Conservation (phyloP, 2,329 filamentous ascomycete genomes). For the Colletotrichum sp. region DNA sequence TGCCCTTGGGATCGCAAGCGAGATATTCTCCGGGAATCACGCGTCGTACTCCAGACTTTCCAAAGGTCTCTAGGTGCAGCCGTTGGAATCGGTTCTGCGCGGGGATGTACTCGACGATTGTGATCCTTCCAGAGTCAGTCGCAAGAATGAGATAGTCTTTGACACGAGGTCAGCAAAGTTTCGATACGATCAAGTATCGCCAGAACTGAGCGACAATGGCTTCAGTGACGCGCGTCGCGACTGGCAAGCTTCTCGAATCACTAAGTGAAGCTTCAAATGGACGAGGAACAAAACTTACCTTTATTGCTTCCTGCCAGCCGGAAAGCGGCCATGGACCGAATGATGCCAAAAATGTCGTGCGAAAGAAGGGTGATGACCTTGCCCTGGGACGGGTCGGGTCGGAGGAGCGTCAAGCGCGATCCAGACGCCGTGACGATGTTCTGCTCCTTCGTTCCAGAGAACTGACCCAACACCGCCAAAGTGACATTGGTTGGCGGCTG, state of each 20-base stretch:
- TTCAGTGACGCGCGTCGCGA: constrained; percentile 2
- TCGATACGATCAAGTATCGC: constrained; percentile 9
- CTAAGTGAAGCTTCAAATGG: constrained; percentile 67
- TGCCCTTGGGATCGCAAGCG: constrained; percentile 92
- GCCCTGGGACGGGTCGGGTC: constrained; percentile 83
- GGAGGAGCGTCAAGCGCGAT: constrained; percentile 85
- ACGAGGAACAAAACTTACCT: constrained; percentile 69
- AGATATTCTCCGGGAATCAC: constrained; percentile 97
- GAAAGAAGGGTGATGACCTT: constrained; percentile 87
- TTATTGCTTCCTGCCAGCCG: constrained; percentile 92
- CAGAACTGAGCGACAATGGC: neutral
- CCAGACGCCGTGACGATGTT: constrained; percentile 95
- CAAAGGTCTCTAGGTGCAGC: constrained; percentile 95
- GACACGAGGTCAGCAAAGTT: constrained; percentile 23
- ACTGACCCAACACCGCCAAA: constrained; percentile 92
- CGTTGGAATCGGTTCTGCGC: constrained; percentile 86
- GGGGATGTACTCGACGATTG: constrained; percentile 90
- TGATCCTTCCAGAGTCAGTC: constrained; percentile 93
- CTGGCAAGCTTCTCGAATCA: constrained; percentile 50
- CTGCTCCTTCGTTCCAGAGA: constrained; percentile 95
- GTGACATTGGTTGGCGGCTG: constrained; percentile 89
- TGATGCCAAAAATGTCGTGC: constrained; percentile 96
- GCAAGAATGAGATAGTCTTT: constrained; percentile 95
- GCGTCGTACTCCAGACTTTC: constrained; percentile 92
- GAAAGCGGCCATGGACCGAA: constrained; percentile 87